Evolutionary conservation across 495 filamentous ascomycete genomes (phyloP).

Genomic region (Elasticomyces elasticus): DNA sequence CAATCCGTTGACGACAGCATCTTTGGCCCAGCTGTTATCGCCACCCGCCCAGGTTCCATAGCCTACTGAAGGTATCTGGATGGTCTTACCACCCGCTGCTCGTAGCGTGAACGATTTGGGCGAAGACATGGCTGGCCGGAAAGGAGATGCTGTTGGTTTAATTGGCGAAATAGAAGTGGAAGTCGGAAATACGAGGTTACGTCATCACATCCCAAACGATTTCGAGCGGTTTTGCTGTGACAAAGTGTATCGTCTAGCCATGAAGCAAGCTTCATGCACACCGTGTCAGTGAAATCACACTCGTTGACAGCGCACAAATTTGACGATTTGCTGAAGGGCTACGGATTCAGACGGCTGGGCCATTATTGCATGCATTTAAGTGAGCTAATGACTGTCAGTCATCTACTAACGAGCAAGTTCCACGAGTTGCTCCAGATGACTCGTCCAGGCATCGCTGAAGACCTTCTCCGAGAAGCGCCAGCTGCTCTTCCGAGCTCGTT

Average conservation of each 20-base stretch:
- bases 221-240: too few species aligned
- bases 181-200: not conserved
- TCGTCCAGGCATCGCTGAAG: constrained; percentile 66
- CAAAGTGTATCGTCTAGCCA: too few species aligned
- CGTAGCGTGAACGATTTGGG: constrained; percentile 13
- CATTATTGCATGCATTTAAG: too few species aligned
- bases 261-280: too few species aligned
- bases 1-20: constrained; percentile 47
- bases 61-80: constrained; percentile 21
- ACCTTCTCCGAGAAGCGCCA: constrained; percentile 78
- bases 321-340: too few species aligned
- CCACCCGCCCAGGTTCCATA: constrained; percentile 23
- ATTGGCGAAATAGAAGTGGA: not conserved
- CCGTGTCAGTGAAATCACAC: too few species aligned
- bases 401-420: constrained; percentile 24
- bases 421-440: constrained; percentile 61
- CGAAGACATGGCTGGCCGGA: constrained; percentile 8
- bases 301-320: too few species aligned
- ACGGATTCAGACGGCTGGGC: too few species aligned
- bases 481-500: constrained; percentile 63
- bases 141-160: not conserved
- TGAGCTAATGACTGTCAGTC: not conserved
- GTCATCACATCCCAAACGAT: too few species aligned
- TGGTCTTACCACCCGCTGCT: constrained; percentile 11
- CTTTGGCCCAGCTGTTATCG: constrained; percentile 15